Conservation (phyloP, 805 yeast species). For the Lipomyces chichibuensis region DNA sequence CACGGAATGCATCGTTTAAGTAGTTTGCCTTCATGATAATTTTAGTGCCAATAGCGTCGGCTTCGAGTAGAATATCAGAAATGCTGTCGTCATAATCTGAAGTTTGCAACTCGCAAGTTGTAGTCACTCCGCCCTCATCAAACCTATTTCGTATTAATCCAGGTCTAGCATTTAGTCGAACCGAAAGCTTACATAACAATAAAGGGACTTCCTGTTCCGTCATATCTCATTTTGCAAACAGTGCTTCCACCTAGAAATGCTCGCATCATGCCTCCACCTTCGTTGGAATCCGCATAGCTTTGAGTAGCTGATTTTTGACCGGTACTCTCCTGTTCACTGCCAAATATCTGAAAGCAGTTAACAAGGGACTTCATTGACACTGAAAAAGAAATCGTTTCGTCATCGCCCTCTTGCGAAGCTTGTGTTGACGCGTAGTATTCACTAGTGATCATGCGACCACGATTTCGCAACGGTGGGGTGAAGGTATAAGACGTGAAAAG, state of each 20-base stretch:
- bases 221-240: slow-evolving; percentile 32
- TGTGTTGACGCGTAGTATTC: neutral
- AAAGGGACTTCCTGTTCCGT: slow-evolving; percentile 23
- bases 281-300: neutral
- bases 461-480: slow-evolving; percentile 8
- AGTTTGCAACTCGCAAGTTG: slow-evolving; percentile 37
- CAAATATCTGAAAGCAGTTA: slow-evolving; percentile 33
- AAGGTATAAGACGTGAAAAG: slow-evolving; percentile 27
- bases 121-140: slow-evolving; percentile 33
- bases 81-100: slow-evolving; percentile 24
- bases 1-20: slow-evolving; percentile 29
- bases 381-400: slow-evolving; percentile 14
- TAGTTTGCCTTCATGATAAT: slow-evolving; percentile 26
- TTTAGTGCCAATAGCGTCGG: slow-evolving; percentile 19
- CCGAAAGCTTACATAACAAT: slow-evolving; percentile 22
- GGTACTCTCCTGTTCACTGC: slow-evolving; percentile 1
- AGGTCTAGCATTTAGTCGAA: neutral
- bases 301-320: neutral
- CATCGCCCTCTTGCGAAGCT: slow-evolving; percentile 8
- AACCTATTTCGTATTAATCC: slow-evolving; percentile 13
- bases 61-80: slow-evolving; percentile 18
- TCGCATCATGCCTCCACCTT: slow-evolving; percentile 4
- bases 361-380: slow-evolving; percentile 27
- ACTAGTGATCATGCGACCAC: neutral
- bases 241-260: slow-evolving; percentile 17